Evolutionary conservation across 1,139 yeast genomes (phyloP).

Genomic region (Sugiyamaella paludigena): DNA sequence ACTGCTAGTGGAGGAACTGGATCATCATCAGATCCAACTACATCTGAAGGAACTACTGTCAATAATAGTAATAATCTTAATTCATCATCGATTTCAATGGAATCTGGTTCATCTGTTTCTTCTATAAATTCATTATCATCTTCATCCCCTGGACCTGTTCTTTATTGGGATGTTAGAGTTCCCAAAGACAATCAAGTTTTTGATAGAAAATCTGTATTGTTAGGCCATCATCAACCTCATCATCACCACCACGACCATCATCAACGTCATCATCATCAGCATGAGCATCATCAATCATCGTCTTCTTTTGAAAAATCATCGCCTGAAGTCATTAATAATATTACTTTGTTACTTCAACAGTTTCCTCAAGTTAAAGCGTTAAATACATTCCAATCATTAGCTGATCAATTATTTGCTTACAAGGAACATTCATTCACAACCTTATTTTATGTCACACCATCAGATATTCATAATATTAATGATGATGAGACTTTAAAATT

Average conservation of each 20-base stretch:
- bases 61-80: background rate
- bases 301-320: background rate
- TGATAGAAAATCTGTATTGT: constrained; percentile 2
- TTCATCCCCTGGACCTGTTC: constrained; percentile 2
- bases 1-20: constrained; percentile 1
- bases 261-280: background rate
- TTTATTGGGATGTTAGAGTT: constrained; percentile 10
- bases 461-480: constrained; percentile 1
- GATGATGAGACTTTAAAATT: constrained; percentile 10
- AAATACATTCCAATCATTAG: constrained; percentile 9
- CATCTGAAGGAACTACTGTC: background rate
- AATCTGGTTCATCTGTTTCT: background rate
- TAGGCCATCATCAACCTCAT: background rate
- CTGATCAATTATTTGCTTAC: constrained; percentile 16
- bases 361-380: constrained; percentile 11
- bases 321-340: constrained; percentile 6
- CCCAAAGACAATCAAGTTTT: constrained; percentile 12
- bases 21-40: background rate
- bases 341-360: constrained; percentile 9
- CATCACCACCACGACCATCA: background rate
- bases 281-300: background rate
- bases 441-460: constrained; percentile 10
- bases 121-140: background rate
- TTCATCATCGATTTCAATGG: constrained; percentile 1
- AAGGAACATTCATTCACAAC: constrained; percentile 13